A percentile compares a stretch with the other conserved stretches of the same genome.
Conservation (phyloP, 2,329 filamentous ascomycete genomes). For the Hymenoscyphus occultus region DNA sequence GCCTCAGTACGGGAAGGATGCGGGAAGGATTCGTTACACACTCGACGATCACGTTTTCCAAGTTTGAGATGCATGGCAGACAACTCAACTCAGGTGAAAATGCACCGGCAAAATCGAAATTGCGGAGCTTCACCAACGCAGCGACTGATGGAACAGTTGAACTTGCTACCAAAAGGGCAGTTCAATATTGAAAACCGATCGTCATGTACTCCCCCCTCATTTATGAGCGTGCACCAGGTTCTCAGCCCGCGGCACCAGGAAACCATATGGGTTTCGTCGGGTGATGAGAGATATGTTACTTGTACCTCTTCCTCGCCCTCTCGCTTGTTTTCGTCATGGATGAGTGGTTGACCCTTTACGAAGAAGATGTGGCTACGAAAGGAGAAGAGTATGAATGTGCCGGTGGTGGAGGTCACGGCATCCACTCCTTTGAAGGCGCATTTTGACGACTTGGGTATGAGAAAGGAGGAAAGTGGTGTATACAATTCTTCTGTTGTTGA, state of each 20-base stretch:
- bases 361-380: constrained; percentile 11
- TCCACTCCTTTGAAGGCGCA: constrained; percentile 13
- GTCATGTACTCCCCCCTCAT: constrained; percentile 6
- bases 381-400: constrained; percentile 10
- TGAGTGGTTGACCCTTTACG: constrained; percentile 8
- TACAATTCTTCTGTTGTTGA: constrained; percentile 4
- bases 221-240: constrained; percentile 1
- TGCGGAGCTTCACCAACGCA: background rate
- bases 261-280: constrained; percentile 14
- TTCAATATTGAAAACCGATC: background rate
- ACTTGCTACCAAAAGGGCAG: background rate
- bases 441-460: constrained; percentile 11
- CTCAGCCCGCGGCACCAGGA: constrained; percentile 9
- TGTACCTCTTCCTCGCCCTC: constrained; percentile 8
- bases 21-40: constrained; percentile 17
- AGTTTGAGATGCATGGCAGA: constrained; percentile 13
- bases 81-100: background rate
- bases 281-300: constrained; percentile 11
- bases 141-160: constrained; percentile 13
- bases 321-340: constrained; percentile 5
- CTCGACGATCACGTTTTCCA: constrained; percentile 14
- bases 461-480: constrained; percentile 8
- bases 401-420: constrained; percentile 12
- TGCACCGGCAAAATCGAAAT: constrained; percentile 3
- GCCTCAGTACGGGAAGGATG: constrained; percentile 3